Evolutionary conservation across 2,329 filamentous ascomycete genomes (phyloP), one percentile per base, ranked within the genome.

Genomic region (Pseudohalonectria lignicola): DNA sequence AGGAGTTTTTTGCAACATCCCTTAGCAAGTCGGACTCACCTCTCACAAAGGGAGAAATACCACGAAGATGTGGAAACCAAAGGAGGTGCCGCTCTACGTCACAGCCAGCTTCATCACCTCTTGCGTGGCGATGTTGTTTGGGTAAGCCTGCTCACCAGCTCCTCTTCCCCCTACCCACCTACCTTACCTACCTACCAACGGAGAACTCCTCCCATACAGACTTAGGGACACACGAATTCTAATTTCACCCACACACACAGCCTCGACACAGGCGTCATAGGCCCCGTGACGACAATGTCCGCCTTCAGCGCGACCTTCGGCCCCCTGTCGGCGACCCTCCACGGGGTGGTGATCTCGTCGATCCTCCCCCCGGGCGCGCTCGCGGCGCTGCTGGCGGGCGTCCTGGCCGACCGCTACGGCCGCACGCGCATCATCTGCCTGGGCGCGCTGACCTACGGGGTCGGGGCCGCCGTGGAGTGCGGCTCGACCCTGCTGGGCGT

Each of bases 361-460:
- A 71, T 79, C 34, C 60, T 79, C 17, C 63, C 79, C 18, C 68
- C 75, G 0, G 76, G 72, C 5, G 75, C 71, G 0, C 53, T 79
- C 11, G 70, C 75, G 1, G 74, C 76, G 0, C 62, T 78, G 18
- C 62, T 79, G 26, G 72, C 74, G 0, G 67, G 76, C 2, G 61
- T 67, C 32, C 58, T 80, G 2, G 70, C 62, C 7, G 68, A 68
- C 46, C 62, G 53, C 40, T 68, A 73, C 15, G 76, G 76, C 0
- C 63, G 74, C 9, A 61, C 67, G 0, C 60, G 59, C n/a, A 61
- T 64, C 0, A 71, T 79, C 18, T 60, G 60, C 2, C 57, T 70
- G 13, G 75, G 75, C 0, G 62, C 68, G 0, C 45, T 66, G 1
- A 58, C 76, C 7, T 79, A 75, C 41, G 66, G 58, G 2, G 38